Evolutionary conservation across 306 rosid species (phyloP), one percentile per base, ranked within the genome.

Genomic region (Sophora flavescens): DNA sequence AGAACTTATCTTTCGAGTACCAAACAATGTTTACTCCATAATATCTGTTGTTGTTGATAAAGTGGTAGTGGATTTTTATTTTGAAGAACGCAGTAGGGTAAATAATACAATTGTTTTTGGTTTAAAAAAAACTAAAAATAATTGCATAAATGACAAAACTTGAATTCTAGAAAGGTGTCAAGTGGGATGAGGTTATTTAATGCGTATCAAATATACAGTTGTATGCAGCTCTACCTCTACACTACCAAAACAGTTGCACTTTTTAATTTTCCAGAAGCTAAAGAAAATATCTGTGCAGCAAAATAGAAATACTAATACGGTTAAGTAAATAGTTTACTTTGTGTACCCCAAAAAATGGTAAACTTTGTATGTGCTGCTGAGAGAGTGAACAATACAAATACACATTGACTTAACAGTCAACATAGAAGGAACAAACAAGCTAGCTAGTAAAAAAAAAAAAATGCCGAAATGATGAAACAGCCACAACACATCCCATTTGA

Each of bases 401-500:
- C 51, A 64, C 8, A 38, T 52, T 16, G 65, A 64, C 36, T n/a
- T 38, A 30, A n/a, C 50, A 66, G 61, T 39, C 51, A 52, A 68
- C 58, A 33, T 35, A 26, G 41, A 76, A 58, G 38, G 8, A 65
- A 68, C 28, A 69, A 71, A 61, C 36, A 65, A 61, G 68, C 65
- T 54, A 38, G 30, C 56, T 57, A 56, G 58, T 56, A 39, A 17
- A 35, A 47, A 9, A n/a, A 22, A 22, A 72, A 84, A 68, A 44
- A 75, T n/a, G 56, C 42, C 41, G 60, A 26, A 76, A 63, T 57
- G 35, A 41, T 10, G 42, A 63, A 63, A 41, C 68, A 67, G 42
- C 22, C 81, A 58, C 32, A 78, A 60, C 52, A 14, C 74, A 70
- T 80, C 68, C 62, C 76, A 72, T 76, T 22, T 81, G 53, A 84